Conservation (phyloP, 2,329 filamentous ascomycete species). For the Xylariaceae sp. region DNA sequence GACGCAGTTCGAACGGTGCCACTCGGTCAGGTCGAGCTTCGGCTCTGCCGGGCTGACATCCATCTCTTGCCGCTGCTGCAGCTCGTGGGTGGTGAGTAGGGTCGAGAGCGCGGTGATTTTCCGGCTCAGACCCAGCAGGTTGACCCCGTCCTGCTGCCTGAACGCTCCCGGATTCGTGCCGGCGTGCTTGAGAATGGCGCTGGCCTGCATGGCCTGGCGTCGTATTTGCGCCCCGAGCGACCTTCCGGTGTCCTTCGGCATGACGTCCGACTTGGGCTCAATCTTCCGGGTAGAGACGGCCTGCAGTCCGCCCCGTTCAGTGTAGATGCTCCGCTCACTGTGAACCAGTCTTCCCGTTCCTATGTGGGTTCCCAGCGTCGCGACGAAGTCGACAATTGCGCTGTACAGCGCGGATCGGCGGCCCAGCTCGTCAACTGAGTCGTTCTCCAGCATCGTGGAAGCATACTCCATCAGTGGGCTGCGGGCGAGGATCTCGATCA, state of each 20-base stretch:
- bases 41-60: neutral
- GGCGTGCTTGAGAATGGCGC: neutral
- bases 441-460: neutral
- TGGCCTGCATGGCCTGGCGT: neutral
- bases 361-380: neutral
- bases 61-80: neutral
- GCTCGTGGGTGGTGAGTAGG: neutral
- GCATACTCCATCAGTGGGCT: neutral
- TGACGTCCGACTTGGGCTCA: neutral
- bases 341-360: neutral
- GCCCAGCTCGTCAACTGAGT: neutral
- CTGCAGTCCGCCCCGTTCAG: neutral
- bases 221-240: neutral
- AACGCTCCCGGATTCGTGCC: neutral
- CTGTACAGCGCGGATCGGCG: neutral
- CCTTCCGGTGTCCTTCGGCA: neutral
- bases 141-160: neutral
- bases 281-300: neutral
- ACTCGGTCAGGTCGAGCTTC: slow-evolving; percentile 19
- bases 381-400: neutral
- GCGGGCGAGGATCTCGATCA: neutral
- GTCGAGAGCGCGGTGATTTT: neutral
- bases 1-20: slow-evolving; percentile 27
- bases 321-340: neutral
- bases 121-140: neutral